Percentiles rank a stretch among this genome's conserved stretches.
Conservation (phyloP, 306 rosid genomes). For the Cucurbita moschata region DNA sequence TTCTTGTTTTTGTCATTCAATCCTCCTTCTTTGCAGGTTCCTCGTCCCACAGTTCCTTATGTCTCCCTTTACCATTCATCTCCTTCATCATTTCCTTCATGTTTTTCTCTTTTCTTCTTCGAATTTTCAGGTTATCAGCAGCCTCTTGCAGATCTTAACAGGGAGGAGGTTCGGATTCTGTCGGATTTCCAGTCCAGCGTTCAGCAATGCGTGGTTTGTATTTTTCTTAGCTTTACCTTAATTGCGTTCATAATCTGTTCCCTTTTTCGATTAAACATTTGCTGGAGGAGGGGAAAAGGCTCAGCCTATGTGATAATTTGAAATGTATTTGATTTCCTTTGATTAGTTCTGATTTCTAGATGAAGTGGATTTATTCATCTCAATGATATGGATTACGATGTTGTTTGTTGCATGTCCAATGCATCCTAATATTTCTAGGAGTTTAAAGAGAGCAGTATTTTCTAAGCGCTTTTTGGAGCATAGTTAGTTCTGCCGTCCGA, state of each 20-base stretch:
- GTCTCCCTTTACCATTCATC: background rate
- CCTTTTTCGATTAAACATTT: background rate
- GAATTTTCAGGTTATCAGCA: slow-evolving; percentile 25
- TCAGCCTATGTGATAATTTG: background rate
- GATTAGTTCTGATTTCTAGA: background rate
- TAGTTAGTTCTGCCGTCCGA: background rate
- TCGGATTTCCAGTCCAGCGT: slow-evolving; percentile 56
- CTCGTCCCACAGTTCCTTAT: background rate
- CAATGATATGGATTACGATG: background rate
- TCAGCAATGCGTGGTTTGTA: slow-evolving; percentile 76
- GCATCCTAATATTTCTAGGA: background rate
- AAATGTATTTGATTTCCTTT: background rate
- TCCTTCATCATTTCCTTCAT: background rate
- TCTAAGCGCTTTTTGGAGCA: background rate
- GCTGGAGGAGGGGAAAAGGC: background rate
- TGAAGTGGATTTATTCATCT: background rate
- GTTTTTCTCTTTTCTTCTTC: background rate
- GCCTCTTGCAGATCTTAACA: slow-evolving; percentile 28
- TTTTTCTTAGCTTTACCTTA: background rate
- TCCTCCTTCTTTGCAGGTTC: slow-evolving; percentile 67
- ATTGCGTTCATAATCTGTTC: background rate
- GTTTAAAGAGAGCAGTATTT: background rate
- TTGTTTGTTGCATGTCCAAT: background rate
- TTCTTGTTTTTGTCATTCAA: slow-evolving; percentile 60
- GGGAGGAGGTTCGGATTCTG: slow-evolving; percentile 26